Conservation (phyloP, 176 grass and related monocot species). For the Carex cristatella region DNA sequence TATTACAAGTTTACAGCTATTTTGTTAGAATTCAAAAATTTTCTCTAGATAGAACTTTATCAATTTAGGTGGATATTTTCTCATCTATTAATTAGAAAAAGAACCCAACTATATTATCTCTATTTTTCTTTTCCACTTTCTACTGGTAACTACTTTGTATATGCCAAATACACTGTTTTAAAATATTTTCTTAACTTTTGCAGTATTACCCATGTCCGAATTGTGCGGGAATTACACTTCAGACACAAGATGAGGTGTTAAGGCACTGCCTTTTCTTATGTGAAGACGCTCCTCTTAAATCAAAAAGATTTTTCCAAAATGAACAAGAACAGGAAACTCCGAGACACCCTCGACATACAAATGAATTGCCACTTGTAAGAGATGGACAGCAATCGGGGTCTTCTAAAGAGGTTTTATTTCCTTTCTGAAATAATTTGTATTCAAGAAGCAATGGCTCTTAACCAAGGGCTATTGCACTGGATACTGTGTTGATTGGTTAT, state of each 20-base stretch:
- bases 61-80: not conserved
- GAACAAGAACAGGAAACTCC: not conserved
- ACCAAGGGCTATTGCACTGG: not conserved
- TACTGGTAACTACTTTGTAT: too few species aligned
- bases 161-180: too few species aligned
- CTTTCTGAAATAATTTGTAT: not conserved
- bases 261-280: conserved; percentile 17
- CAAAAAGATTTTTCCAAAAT: not conserved
- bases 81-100: not conserved
- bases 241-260: conserved; percentile 1
- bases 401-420: not conserved
- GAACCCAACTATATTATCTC: not conserved
- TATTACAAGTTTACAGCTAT: not conserved
- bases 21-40: not conserved
- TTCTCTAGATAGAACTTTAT: not conserved
- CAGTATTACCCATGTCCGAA: not conserved
- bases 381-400: not conserved
- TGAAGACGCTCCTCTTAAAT: not conserved
- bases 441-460: not conserved
- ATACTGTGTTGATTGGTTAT: not conserved
- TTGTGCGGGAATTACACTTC: not conserved
- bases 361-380: not conserved
- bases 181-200: not conserved
- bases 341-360: not conserved
- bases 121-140: too few species aligned